Evolutionary conservation across 495 filamentous ascomycete genomes (phyloP).

Genomic region (Penicillium mononematosum): DNA sequence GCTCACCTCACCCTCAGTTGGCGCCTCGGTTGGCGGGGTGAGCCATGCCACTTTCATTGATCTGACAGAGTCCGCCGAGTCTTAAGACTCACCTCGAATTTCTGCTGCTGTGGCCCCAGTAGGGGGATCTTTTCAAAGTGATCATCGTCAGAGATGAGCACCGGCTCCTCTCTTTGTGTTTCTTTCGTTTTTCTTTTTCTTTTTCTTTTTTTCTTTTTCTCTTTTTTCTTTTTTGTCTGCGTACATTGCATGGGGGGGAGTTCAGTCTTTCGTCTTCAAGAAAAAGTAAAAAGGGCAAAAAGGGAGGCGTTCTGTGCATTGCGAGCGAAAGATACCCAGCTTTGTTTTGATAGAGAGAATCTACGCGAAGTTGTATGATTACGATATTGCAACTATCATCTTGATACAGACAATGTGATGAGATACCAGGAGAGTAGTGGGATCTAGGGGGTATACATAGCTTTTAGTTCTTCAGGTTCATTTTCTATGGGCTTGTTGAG

Average conservation of each 20-base stretch:
- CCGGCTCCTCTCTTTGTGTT: neutral
- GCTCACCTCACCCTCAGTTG: neutral
- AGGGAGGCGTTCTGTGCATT: neutral
- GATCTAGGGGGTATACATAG: neutral
- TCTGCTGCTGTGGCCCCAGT: neutral
- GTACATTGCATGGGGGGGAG: neutral
- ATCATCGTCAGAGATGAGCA: neutral
- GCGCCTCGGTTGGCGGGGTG: neutral
- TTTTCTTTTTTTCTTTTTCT: neutral
- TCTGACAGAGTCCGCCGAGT: constrained; percentile 1
- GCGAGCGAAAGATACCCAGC: constrained; percentile 7
- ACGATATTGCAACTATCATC: neutral
- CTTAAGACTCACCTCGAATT: neutral
- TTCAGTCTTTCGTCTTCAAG: neutral
- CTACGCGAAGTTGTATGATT: neutral
- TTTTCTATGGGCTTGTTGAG: neutral
- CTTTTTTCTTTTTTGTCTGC: neutral
- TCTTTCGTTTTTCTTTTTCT: neutral
- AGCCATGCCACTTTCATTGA: neutral
- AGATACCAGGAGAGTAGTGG: neutral
- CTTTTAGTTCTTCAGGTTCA: neutral
- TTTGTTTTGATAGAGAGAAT: neutral
- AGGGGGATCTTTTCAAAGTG: neutral
- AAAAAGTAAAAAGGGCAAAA: neutral
- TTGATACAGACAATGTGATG: neutral